Conservation (phyloP, 257 asterid genomes). For the Echium plantagineum region DNA sequence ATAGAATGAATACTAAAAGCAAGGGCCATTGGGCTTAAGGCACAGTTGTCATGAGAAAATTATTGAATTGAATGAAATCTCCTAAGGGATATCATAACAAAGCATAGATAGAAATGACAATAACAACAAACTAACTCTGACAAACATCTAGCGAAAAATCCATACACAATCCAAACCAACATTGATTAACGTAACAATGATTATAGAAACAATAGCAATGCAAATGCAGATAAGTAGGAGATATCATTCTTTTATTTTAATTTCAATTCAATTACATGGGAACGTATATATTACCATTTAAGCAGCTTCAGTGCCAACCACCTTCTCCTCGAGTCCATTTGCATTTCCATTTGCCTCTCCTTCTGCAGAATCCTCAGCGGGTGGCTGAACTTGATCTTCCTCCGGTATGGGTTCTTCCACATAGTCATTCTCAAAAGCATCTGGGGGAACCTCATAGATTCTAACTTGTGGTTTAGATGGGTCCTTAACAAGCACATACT, state of each 20-base stretch:
- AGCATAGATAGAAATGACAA: too few species aligned
- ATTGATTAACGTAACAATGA: too few species aligned
- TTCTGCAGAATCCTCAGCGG: conserved; percentile 52
- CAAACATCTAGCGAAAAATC: too few species aligned
- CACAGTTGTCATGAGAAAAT: too few species aligned
- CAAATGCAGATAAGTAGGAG: too few species aligned
- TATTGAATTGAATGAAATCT: too few species aligned
- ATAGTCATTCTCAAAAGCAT: conserved; percentile 94
- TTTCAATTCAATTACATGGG: not conserved
- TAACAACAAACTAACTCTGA: too few species aligned
- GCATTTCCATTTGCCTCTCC: conserved; percentile 32
- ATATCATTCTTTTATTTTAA: too few species aligned
- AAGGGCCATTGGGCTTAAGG: too few species aligned
- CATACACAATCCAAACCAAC: too few species aligned
- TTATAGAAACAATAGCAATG: too few species aligned
- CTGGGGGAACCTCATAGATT: conserved; percentile 90
- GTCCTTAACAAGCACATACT: conserved; percentile 93
- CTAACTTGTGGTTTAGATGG: conserved; percentile 94
- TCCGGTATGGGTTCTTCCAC: conserved; percentile 97
- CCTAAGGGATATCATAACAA: too few species aligned
- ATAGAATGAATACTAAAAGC: not conserved
- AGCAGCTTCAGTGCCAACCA: conserved; percentile 30
- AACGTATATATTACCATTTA: conserved; percentile 22
- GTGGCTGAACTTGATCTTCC: conserved; percentile 98
- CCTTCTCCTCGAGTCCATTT: conserved; percentile 43